Evolutionary conservation across 139 green algal genomes (phyloP).

Genomic region (Picocystis salinarum): DNA sequence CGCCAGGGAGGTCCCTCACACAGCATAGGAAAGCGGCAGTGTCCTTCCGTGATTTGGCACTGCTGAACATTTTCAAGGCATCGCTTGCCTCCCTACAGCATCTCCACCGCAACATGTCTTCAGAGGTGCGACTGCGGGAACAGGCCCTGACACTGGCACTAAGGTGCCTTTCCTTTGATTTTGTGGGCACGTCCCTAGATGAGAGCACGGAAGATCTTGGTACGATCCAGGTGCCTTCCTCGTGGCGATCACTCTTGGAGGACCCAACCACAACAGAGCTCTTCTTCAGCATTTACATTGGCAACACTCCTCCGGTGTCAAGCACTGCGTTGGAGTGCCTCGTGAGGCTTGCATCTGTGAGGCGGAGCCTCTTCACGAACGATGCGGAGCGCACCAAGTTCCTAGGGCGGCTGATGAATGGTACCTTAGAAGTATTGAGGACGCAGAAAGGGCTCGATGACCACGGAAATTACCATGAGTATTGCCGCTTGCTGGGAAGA

Average conservation of each 20-base stretch:
- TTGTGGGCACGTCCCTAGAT: constrained; percentile 90
- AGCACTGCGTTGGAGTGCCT: constrained; percentile 39
- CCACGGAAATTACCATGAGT: constrained; percentile 91
- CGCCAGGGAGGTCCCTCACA: constrained; percentile 62
- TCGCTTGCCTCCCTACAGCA: background rate
- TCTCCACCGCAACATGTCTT: background rate
- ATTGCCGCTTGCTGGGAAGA: constrained; percentile 80
- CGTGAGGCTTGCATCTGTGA: constrained; percentile 66
- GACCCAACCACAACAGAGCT: constrained; percentile 67
- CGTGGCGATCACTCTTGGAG: constrained; percentile 64
- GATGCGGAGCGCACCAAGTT: constrained; percentile 71
- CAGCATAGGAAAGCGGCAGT: constrained; percentile 74
- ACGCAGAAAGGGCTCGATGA: constrained; percentile 49
- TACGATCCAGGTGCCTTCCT: constrained; percentile 72
- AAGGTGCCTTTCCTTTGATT: constrained; percentile 87
- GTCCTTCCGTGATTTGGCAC: constrained; percentile 40
- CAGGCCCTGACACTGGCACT: constrained; percentile 35
- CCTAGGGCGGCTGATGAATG: constrained; percentile 50
- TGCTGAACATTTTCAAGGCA: constrained; percentile 44
- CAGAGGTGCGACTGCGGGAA: background rate
- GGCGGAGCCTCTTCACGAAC: constrained; percentile 68
- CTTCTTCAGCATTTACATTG: constrained; percentile 73
- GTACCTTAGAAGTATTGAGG: constrained; percentile 43
- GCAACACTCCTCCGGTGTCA: constrained; percentile 54
- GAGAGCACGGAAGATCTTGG: constrained; percentile 82